Percentiles rank a stretch among this genome's conserved stretches.
Conservation (phyloP, 106 monocot genomes). For the Triglochin maritima region DNA sequence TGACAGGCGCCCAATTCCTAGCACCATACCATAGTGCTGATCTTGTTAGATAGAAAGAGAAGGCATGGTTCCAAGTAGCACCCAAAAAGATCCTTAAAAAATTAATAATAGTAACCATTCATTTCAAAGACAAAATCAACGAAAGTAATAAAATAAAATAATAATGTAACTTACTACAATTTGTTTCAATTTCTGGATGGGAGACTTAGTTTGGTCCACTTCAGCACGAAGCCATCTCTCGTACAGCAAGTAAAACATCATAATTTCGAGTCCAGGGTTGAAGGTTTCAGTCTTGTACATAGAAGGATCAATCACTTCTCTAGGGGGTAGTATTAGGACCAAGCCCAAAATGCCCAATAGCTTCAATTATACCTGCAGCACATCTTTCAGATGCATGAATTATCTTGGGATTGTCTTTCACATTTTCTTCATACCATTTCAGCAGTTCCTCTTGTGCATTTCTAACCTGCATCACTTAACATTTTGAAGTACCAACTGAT, state of each 20-base stretch:
- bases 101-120: not conserved
- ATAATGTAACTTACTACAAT: slow-evolving; percentile 36
- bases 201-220: slow-evolving; percentile 34
- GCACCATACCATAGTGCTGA: no score
- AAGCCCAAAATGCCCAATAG: slow-evolving; percentile 73
- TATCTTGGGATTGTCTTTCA: slow-evolving; percentile 60
- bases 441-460: slow-evolving; percentile 94
- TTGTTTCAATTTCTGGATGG: slow-evolving; percentile 45
- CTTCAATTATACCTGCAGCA: slow-evolving; percentile 84
- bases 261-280: slow-evolving; percentile 48
- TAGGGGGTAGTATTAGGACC: slow-evolving; percentile 64
- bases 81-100: not conserved
- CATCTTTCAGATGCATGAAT: slow-evolving; percentile 79
- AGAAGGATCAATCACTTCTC: slow-evolving; percentile 41
- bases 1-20: no score
- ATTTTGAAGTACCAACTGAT: no score
- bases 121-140: not conserved
- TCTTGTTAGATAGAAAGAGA: no score
- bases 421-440: slow-evolving; percentile 75
- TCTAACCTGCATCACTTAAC: slow-evolving; percentile 43
- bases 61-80: no score
- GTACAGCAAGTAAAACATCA: slow-evolving; percentile 59
- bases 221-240: slow-evolving; percentile 75
- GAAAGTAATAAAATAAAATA: not conserved
- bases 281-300: slow-evolving; percentile 22